Percentiles rank a stretch among this genome's conserved stretches.
Conservation (phyloP, 805 yeast species). For the Metahyphopichia silvanorum region DNA sequence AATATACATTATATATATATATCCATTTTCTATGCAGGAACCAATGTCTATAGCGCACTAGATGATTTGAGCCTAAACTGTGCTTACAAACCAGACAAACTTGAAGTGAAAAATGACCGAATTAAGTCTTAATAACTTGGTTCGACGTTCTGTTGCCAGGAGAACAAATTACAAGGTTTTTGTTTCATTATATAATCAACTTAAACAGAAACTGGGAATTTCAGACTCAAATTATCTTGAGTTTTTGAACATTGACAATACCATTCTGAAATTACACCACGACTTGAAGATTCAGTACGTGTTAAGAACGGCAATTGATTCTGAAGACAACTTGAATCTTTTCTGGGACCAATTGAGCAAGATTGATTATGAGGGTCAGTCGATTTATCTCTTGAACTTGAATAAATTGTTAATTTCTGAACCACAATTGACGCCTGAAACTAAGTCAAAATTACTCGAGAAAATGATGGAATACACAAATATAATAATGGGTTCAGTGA, state of each 20-base stretch:
- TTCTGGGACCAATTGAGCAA: slow-evolving; percentile 20
- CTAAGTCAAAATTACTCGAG: background rate
- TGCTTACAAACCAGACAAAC: too few relatives aligned
- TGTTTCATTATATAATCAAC: slow-evolving; percentile 23
- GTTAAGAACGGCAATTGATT: slow-evolving; percentile 11
- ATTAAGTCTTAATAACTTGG: too few relatives aligned
- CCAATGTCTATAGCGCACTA: too few relatives aligned
- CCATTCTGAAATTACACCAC: slow-evolving; percentile 7
- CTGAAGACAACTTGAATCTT: slow-evolving; percentile 11
- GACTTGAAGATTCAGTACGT: slow-evolving; percentile 14
- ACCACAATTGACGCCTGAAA: too few relatives aligned
- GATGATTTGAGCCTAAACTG: too few relatives aligned
- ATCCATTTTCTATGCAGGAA: too few relatives aligned
- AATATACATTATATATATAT: too few relatives aligned
- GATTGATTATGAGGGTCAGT: slow-evolving; percentile 7
- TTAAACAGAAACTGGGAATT: slow-evolving; percentile 17
- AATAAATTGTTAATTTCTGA: slow-evolving; percentile 3
- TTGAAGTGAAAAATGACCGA: too few relatives aligned
- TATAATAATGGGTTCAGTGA: too few relatives aligned
- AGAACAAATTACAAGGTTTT: too few relatives aligned
- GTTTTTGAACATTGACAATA: slow-evolving; percentile 14
- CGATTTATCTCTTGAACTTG: slow-evolving; percentile 9
- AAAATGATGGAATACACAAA: too few relatives aligned
- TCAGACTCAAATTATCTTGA: slow-evolving; percentile 21
- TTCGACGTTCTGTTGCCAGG: too few relatives aligned